Base-by-base conservation (phyloP, 768 basidiomycete species). In the Boletellus sp. region DNA sequence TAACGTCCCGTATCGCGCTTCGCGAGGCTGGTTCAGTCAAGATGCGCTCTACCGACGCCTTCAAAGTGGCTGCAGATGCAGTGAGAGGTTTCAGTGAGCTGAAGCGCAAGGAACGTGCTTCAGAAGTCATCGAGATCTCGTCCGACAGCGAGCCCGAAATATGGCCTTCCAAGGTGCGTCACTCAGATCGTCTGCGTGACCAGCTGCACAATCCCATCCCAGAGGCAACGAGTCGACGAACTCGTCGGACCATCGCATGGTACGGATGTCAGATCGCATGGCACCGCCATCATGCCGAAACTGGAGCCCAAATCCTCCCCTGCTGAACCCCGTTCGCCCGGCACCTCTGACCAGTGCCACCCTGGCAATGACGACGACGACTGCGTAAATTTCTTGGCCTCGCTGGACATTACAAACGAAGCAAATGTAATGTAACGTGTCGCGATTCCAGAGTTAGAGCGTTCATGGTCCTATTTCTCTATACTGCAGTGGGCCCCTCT, bases 341-440 rank as follows among this genome's bases (percentile, higher is more conserved):
- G 9, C 28, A 41, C 32, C 23, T 44, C 44, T 3, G 41, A 54
- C 16, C 20, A 8, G 9, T 2, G 10, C 4, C 17, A 34, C 16
- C 40, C 34, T 13, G 36, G 52, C 22, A 47, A 26, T 4, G 58
- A 63, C 6, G 60, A 58, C 26, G 60, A 65, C 4, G 59, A 59
- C 32, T 64, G 36, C 23, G 45, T 55, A 22, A 22, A 64, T 38
- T 44, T 60, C 20, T 26, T 68, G 17, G 53, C 66, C 17, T 58
- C 60, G n/a, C 55, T 68, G 34, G 52, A 68, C n/a, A 60, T 68
- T 19, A 57, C 66, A 39, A 66, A 68, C 32, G 66, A 68, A 10
- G 38, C 47, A 35, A 60, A 70, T 40, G 66, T 68, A 62, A 43
- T 23, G 50, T 34, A 16, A 17, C 39, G 6, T 36, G 12, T 19